phyloP scores from a whole-genome alignment of 768 basidiomycete genomes.

The Favolaschia claudopus region DNA sequence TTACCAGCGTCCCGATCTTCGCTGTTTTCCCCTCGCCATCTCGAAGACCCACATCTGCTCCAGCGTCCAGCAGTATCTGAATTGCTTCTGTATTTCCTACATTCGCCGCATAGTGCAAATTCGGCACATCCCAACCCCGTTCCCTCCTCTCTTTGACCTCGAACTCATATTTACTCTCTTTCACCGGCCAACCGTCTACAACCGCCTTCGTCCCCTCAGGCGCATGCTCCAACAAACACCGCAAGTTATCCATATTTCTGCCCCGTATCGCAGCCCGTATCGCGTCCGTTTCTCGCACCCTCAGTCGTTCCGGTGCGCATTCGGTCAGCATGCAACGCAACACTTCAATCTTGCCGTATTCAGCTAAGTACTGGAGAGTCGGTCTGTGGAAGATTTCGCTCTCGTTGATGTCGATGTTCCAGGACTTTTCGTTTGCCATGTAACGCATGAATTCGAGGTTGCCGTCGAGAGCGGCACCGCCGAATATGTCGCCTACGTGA shows the following conservation, averaged over 20 bases:
- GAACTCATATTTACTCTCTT: not conserved
- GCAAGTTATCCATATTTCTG: not conserved
- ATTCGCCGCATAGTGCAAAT: constrained; percentile 10
- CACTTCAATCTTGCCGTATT: not conserved
- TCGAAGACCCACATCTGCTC: not conserved
- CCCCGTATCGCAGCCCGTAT: not conserved
- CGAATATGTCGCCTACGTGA: constrained; percentile 6
- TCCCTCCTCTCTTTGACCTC: not conserved
- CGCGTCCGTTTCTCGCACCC: constrained; percentile 1
- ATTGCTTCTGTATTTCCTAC: not conserved
- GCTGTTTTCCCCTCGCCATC: not conserved
- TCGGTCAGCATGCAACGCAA: constrained; percentile 10
- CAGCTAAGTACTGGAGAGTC: not conserved
- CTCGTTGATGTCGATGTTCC: constrained; percentile 10
- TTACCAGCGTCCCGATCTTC: too few species aligned
- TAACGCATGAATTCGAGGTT: constrained; percentile 7
- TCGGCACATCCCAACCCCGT: constrained; percentile 4
- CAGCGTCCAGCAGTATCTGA: constrained; percentile 2
- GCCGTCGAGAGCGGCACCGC: not conserved
- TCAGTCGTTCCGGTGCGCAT: not conserved
- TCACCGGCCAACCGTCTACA: constrained; percentile 11
- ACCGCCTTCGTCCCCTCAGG: constrained; percentile 5
- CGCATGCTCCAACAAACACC: constrained; percentile 6
- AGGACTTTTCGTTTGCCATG: not conserved
- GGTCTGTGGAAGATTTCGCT: not conserved